Base-by-base conservation (phyloP, 768 basidiomycete genomes). In the Mycena vulgaris region DNA sequence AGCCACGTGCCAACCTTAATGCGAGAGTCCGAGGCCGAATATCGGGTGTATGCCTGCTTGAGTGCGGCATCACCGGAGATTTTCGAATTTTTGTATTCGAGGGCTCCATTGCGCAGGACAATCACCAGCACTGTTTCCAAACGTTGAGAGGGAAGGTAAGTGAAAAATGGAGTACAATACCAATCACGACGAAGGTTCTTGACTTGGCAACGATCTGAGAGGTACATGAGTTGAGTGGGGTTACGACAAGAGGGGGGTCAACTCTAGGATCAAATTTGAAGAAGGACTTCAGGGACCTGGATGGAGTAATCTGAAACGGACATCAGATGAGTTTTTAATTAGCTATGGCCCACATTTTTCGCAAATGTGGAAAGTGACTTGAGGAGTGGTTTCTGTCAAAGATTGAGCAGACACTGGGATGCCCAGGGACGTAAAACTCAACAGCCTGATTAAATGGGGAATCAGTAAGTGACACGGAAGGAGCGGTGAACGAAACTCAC, bases 371-470 rank as follows among this genome's bases (percentile, higher is more conserved):
- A 31, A 59, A 59, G 58, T 45, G 28, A 13, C 58, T 59, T 27
- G 28, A 59, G 58, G 28, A 59, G 58, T 47, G 40, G 40, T 59
- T 45, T 59, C 58, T 59, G 58, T 59, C n/a, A 59, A 31, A 45
- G 58, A 45, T 59, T 42, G 23, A 42, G 27, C 57, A 58, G 39
- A 40, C 14, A 23, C 57, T 58, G 19, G 7, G 40, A 39, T 21
- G 30, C 13, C 37, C 35, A 28, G 37, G 17, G 57, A 19, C 16
- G 40, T 13, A 28, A 25, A 42, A 58, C 57, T 58, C 57, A 56
- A 40, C 57, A 42, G 39, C 14, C 35, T 37, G 35, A 37, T 6
- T 37, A 37, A 14, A 37, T 37, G 35, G 35, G 35, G 35, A 37
- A 37, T 37, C 8, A 37, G 35, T 14, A 37, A 37, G 35, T 6